Evolutionary conservation across 176 grass and related monocot genomes (phyloP), one percentile per base, ranked within the genome.

Genomic region (Zizania latifolia): DNA sequence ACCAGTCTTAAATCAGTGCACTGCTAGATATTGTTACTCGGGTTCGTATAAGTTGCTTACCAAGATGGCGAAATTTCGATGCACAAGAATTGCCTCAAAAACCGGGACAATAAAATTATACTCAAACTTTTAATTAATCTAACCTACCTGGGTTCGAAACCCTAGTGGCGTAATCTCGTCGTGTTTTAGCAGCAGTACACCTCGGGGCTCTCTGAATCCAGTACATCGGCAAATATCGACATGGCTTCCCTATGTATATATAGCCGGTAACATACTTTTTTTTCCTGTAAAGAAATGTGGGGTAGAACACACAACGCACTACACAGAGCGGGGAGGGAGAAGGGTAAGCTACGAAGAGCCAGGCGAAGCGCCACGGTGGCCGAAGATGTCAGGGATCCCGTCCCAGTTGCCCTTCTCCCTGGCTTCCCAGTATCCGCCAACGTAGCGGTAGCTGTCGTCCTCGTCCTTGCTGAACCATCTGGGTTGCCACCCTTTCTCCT

Each of bases 351-450:
- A 83, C 33, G 75, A 46, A 68, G 72, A 48, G 45, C 32, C 60
- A 58, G 70, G 48, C 2, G 80, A 68, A 10, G 36, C 74, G 68
- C 78, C 78, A 71, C 68, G 86, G 30, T 91, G 84, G 26, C 88
- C 84, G 58, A 97, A 97, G 81, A 97, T 92, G 72, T 89, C 68
- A 6, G 81, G 81, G 71, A 97, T 89, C 28, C 74, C 88, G 11
- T 87, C 70, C 94, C 94, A 97, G 70, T 78, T 86, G 10, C 88
- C 60, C 56, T 72, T 86, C 73, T 93, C 84, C 38, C 86, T 93
- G n/a, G 81, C 82, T 91, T 97, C 94, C 94, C 94, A 97, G 63
- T 97, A 97, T 85, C 94, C 88, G n/a, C 94, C 90, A 4, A 75
- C 6, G 10, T 97, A 97, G 23, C 81, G 69, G 72, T 97, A 93